Evolutionary conservation across 2,329 filamentous ascomycete species (phyloP), one percentile per base, ranked within the genome.

Genomic region (Podosphaera aphanis): DNA sequence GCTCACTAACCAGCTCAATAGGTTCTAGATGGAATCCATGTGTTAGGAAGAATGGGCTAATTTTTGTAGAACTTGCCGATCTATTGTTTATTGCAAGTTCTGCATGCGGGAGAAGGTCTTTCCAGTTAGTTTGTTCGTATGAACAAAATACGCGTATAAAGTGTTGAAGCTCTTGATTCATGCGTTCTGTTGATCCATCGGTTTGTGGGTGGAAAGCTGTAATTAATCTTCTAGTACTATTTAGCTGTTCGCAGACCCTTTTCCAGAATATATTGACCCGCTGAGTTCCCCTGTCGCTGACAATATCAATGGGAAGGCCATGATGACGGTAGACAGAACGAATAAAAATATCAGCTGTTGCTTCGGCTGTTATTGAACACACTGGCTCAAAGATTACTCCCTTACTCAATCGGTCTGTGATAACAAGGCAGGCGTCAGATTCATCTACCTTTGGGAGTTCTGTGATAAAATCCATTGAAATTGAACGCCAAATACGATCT

Each of bases 391-490:
- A 27, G 13, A 42, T 42, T 5, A 42, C 10, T 25, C 39, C 39
- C 21, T 42, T 42, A 27, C 39, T 42, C 4, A 42, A 18, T 23
- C 41, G 23, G 19, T 43, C 41, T 4, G 25, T 43, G n/a, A 43
- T 43, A 18, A 43, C 41, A 6, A 43, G 18, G 15, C 20, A 23
- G 8, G 21, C 41, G 11, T 20, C 19, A 19, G 5, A 16, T 19
- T 11, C 16, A 6, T 43, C 25, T 33, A 23, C 23, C 16, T 16
- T 11, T 15, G 21, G 40, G 11, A 43, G n/a, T 6, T 29, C 25
- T 29, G 25, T 11, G 25, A 29, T 29, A 29, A 29, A 44, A 23
- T 47, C 46, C 39, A 48, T 48, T 35, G 37, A 21, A 35, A 46
- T 39, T 20, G 45, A 21, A 23, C 41, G 15, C 23, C 18, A 45